Evolutionary conservation across 495 filamentous ascomycete species (phyloP), one percentile per base, ranked within the genome.

Genomic region (Lophium mytilinum): DNA sequence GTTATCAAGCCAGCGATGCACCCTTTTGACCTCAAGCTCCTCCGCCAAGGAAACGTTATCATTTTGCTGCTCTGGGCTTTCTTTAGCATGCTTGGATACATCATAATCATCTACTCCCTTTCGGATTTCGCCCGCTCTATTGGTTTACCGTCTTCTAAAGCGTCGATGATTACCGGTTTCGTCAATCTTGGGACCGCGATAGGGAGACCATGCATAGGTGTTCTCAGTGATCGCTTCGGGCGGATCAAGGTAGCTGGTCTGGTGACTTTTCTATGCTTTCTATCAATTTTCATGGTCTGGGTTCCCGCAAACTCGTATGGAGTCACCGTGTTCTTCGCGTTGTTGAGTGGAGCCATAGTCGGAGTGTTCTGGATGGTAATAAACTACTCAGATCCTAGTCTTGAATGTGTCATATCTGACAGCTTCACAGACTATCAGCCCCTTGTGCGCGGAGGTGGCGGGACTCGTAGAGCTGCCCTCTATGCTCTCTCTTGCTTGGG

Each of bases 311-410:
- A 55, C 9, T 18, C 30, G 1, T 65, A 56, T 37, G 59, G 18
- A 30, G 2, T 65, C 6, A 52, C 54, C 9, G 52, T 60, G 11
- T 8, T 62, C 18, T 65, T 59, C 47, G 55, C 43, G 1, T 18
- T 62, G 4, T 5, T 62, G 4, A 56, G 14, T 39, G 63, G 63
- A 43, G 59, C 48, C 2, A 52, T 55, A 12, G n/a, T 58, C n/a
- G 55, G 63, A 9, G 45, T 62, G 14, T 65, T 65, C 43, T 64
- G 62, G 62, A 61, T 61, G 57, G 74, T 66, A 45, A 58, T 59
- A 56, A 14, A 5, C 9, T 9, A 3, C n/a, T 5, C 19, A 53
- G 7, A 30, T 43, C 3, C 34, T n/a, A 46, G 3, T 39, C 15
- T 10, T 7, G 8, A 12, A 51, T 18, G 12, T 30, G 24, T 30